Evolutionary conservation across 768 basidiomycete species (phyloP), one percentile per base, ranked within the genome.

Genomic region (Russula brevipes): DNA sequence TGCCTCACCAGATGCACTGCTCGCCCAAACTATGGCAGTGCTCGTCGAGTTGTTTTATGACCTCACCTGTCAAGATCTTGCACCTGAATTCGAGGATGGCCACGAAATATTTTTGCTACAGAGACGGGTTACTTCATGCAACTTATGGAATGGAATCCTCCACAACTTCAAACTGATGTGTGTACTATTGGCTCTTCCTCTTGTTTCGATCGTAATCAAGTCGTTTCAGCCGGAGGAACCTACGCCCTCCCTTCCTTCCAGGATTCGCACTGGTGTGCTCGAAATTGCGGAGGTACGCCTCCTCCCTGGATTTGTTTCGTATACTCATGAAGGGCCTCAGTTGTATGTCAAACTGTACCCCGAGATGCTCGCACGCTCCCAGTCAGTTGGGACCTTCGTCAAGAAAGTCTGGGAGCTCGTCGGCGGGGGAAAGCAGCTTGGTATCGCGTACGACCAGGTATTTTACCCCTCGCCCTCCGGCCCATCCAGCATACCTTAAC

Each of bases 11-110:
- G 73, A 62, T 60, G 78, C 65, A 39, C 78, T 82, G 24, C 69
- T 94, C 38, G 86, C 90, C 1, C 88, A 91, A 66, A 81, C 83
- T 0, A 86, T 91, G 81, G 82, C 87, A 19, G 79, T 94, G 7
- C 79, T 97, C 16, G 79, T 89, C 17, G 90, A 95, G 41, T 84
- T 98, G 31, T 98, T 88, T 77, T 89, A 94, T 70, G 97, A 98
- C 74, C 84, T 99, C 66, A 94, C 89, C 2, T 91, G 90, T 68
- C 96, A 98, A 67, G 97, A 99, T 75, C 79, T 98, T 17, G 97
- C 95, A 4, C 93, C 94, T 14, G 88, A 86, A 67, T 87, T 99
- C 69, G 97, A 99, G 72, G 97, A 98, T 70, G 78, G 85, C 33
- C 85, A 94, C 62, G 77, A 81, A 19, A 83, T 88, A 64, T 97